phyloP scores from a whole-genome alignment of 768 basidiomycete species.

The Cystofilobasidium capitatum region DNA sequence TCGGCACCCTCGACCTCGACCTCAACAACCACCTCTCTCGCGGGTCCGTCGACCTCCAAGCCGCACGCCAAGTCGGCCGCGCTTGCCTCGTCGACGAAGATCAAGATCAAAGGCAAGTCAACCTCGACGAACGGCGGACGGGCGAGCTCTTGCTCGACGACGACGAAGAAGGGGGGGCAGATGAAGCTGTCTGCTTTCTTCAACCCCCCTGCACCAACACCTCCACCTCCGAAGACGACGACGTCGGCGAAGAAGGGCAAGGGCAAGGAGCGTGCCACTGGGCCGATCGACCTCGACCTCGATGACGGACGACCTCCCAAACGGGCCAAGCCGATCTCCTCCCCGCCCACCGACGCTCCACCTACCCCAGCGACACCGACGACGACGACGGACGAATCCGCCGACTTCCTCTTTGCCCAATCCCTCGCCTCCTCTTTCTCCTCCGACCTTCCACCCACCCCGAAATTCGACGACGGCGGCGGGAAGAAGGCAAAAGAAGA shows the following conservation, averaged over 20 bases:
- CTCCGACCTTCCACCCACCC: no score
- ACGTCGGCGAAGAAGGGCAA: not conserved
- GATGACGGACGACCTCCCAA: not conserved
- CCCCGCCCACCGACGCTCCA: not conserved
- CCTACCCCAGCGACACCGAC: not conserved
- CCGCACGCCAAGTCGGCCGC: no score
- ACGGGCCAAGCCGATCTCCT: not conserved
- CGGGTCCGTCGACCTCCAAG: not conserved
- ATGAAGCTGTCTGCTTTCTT: constrained; percentile 17
- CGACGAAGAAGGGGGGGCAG: not conserved
- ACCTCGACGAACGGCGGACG: no score
- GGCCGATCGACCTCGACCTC: not conserved
- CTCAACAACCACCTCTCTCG: not conserved
- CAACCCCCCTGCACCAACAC: constrained; percentile 1
- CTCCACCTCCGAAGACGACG: not conserved
- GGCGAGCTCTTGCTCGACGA: not conserved
- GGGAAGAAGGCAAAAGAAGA: not conserved
- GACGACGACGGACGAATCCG: constrained; percentile 13
- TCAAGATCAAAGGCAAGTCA: constrained; percentile 12
- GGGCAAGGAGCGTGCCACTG: no score
- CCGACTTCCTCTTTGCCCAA: constrained; percentile 8
- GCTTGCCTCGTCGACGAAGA: no score
- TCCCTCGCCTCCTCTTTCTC: no score
- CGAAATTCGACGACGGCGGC: not conserved
- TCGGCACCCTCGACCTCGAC: not conserved